Conservation (phyloP, 169 alveolate species). For the Eimeria sp. region DNA sequence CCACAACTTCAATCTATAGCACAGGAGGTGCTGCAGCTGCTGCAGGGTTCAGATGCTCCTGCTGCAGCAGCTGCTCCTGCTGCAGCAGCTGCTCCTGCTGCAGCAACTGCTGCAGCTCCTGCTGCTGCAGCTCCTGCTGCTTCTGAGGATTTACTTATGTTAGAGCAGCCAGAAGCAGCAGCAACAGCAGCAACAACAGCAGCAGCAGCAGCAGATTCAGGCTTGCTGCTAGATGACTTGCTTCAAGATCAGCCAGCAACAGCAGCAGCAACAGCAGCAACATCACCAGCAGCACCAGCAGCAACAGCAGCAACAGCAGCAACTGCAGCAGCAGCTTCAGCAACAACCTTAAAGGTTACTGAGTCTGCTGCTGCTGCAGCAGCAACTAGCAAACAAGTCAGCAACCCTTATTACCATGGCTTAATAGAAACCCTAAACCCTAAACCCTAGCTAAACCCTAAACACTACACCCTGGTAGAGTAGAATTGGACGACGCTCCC, state of each 20-base stretch:
- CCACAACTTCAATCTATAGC: neutral
- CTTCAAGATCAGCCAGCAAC: neutral
- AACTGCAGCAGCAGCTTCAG: neutral
- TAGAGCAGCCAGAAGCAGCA: too few relatives aligned
- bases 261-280: slow-evolving; percentile 2
- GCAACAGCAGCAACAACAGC: too few relatives aligned
- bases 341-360: neutral
- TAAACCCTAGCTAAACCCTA: too few relatives aligned
- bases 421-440: too few relatives aligned
- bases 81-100: neutral
- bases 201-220: too few relatives aligned
- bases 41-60: neutral
- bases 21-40: slow-evolving; percentile 10
- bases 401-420: too few relatives aligned
- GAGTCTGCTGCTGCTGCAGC: neutral
- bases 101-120: too few relatives aligned
- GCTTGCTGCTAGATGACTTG: neutral
- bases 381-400: neutral
- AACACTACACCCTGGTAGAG: too few relatives aligned
- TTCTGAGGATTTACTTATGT: too few relatives aligned
- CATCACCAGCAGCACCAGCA: neutral
- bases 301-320: neutral
- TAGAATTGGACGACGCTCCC: too few relatives aligned
- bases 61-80: neutral
- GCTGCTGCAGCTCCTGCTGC: too few relatives aligned